Evolutionary conservation across 2,329 filamentous ascomycete genomes (phyloP).

Genomic region (Colletotrichum aenigma): DNA sequence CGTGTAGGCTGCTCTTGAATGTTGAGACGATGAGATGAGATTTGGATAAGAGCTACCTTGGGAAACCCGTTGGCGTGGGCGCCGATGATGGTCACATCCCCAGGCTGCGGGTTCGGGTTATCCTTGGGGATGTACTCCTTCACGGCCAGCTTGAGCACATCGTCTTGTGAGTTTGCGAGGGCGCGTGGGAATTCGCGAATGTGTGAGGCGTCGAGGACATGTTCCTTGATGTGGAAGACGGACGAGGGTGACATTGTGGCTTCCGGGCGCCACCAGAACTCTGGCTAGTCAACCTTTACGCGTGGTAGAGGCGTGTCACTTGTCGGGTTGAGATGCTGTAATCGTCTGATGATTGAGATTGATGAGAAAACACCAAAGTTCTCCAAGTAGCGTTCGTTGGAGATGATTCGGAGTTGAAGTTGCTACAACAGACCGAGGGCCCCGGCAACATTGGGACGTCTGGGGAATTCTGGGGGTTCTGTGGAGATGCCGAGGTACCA

Average conservation of each 20-base stretch:
- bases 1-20: neutral
- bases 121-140: slow-evolving; percentile 87
- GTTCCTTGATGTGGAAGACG: slow-evolving; percentile 72
- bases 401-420: neutral
- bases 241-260: slow-evolving; percentile 32
- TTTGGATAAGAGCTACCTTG: slow-evolving; percentile 60
- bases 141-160: slow-evolving; percentile 73
- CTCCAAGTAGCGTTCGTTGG: neutral
- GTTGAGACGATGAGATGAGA: neutral
- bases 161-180: slow-evolving; percentile 74
- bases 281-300: neutral
- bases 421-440: neutral
- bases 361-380: neutral
- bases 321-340: neutral
- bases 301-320: neutral
- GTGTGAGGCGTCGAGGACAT: slow-evolving; percentile 75
- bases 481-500: slow-evolving; percentile 18
- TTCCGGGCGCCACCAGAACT: neutral
- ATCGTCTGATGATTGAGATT: neutral
- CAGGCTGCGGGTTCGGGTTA: slow-evolving; percentile 69
- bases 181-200: slow-evolving; percentile 82
- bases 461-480: neutral
- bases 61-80: slow-evolving; percentile 93
- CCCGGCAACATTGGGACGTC: neutral
- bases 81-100: slow-evolving; percentile 84